phyloP scores from a whole-genome alignment of 1,284 basidiomycete species.

The Inonotus hispidus region DNA sequence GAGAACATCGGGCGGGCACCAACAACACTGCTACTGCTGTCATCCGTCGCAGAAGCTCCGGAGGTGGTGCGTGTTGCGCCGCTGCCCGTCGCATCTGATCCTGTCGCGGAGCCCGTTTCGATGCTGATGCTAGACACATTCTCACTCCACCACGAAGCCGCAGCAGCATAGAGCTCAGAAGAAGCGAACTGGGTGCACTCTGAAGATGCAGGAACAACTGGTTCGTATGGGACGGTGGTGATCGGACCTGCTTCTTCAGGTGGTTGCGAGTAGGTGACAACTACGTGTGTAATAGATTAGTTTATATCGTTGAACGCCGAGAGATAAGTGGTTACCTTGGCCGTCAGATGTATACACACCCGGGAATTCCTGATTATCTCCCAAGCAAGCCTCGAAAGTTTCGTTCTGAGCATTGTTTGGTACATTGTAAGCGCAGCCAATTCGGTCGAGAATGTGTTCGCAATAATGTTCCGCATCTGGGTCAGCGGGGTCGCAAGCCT shows the following conservation, averaged over 20 bases:
- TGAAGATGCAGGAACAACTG: slow-evolving; percentile 52
- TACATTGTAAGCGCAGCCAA: slow-evolving; percentile 50
- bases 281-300: slow-evolving; percentile 7
- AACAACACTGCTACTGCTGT: neutral
- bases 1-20: neutral
- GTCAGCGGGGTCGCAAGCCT: slow-evolving; percentile 47
- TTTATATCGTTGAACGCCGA: neutral
- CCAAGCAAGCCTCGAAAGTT: slow-evolving; percentile 47
- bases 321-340: neutral
- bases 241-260: slow-evolving; percentile 53
- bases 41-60: neutral
- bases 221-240: slow-evolving; percentile 54
- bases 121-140: neutral
- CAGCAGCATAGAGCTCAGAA: slow-evolving; percentile 40
- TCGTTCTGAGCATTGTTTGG: slow-evolving; percentile 47
- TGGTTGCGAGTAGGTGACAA: slow-evolving; percentile 52
- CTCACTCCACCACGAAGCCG: slow-evolving; percentile 4
- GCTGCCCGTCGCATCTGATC: slow-evolving; percentile 16
- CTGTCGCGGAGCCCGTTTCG: slow-evolving; percentile 17
- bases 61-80: slow-evolving; percentile 15
- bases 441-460: slow-evolving; percentile 35
- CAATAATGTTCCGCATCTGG: slow-evolving; percentile 50
- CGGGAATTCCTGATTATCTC: slow-evolving; percentile 47
- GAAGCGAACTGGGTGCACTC: slow-evolving; percentile 58
- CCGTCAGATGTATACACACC: slow-evolving; percentile 39